Evolutionary conservation across 768 basidiomycete genomes (phyloP).

Genomic region (Glaciozyma antarctica): DNA sequence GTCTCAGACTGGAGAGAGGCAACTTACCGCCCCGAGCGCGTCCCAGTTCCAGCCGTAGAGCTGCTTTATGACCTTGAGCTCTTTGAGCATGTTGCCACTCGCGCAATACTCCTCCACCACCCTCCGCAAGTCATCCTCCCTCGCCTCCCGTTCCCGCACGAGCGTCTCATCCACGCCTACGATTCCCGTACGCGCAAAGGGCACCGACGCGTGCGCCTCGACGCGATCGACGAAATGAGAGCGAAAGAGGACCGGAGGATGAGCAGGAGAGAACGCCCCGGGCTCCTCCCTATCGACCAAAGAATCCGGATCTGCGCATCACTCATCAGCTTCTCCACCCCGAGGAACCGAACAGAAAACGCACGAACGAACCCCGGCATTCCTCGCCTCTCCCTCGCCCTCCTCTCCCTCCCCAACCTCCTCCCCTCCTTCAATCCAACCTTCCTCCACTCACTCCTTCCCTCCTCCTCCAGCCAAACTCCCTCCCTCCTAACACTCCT

Average conservation of each 20-base stretch:
- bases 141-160: not conserved
- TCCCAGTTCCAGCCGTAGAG: not conserved
- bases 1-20: no score
- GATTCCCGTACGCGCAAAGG: not conserved
- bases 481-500: not conserved
- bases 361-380: not conserved
- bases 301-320: not conserved
- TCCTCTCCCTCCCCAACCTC: not conserved
- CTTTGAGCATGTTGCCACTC: not conserved
- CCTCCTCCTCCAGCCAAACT: not conserved
- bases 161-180: not conserved
- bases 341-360: not conserved
- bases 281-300: slow-evolving; percentile 1
- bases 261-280: not conserved
- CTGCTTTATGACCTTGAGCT: not conserved
- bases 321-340: not conserved
- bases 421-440: not conserved
- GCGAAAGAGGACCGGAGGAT: not conserved
- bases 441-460: not conserved
- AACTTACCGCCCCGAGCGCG: not conserved
- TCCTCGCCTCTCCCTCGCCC: slow-evolving; percentile 1
- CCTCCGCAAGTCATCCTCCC: not conserved
- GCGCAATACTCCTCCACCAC: not conserved
- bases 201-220: not conserved
- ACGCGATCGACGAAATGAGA: not conserved